phyloP scores from a whole-genome alignment of 805 yeast species.

The Hagleromyces aurorensis region DNA sequence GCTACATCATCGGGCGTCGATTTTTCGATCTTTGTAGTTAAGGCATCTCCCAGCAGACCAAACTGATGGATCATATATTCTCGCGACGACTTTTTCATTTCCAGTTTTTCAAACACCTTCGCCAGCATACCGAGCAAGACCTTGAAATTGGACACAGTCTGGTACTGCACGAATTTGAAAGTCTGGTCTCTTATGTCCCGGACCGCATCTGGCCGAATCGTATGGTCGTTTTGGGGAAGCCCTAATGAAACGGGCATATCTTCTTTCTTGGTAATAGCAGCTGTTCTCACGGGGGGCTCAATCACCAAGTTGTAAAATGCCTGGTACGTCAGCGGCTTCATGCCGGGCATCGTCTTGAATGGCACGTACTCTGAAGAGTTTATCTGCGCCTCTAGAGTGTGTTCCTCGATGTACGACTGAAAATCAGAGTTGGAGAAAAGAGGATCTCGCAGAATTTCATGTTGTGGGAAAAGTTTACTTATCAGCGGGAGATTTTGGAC shows the following conservation, averaged over 20 bases:
- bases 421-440: constrained; percentile 20
- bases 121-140: constrained; percentile 17
- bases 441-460: constrained; percentile 24
- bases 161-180: constrained; percentile 23
- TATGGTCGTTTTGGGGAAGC: too few relatives aligned
- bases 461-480: constrained; percentile 24
- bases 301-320: constrained; percentile 9
- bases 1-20: constrained; percentile 18
- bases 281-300: constrained; percentile 8
- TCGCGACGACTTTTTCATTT: constrained; percentile 24
- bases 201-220: too few relatives aligned
- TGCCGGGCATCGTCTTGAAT: constrained; percentile 11
- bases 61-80: constrained; percentile 20
- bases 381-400: background rate
- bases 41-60: constrained; percentile 17
- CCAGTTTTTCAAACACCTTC: constrained; percentile 23
- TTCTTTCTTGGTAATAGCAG: background rate
- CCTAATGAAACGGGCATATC: too few relatives aligned
- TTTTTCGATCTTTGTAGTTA: constrained; percentile 15
- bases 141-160: constrained; percentile 24
- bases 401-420: constrained; percentile 9
- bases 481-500: constrained; percentile 25
- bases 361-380: constrained; percentile 2
- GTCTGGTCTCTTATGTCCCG: constrained; percentile 7
- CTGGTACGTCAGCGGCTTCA: constrained; percentile 5